phyloP scores from a whole-genome alignment of 768 basidiomycete species.

The Zangia roseola region DNA sequence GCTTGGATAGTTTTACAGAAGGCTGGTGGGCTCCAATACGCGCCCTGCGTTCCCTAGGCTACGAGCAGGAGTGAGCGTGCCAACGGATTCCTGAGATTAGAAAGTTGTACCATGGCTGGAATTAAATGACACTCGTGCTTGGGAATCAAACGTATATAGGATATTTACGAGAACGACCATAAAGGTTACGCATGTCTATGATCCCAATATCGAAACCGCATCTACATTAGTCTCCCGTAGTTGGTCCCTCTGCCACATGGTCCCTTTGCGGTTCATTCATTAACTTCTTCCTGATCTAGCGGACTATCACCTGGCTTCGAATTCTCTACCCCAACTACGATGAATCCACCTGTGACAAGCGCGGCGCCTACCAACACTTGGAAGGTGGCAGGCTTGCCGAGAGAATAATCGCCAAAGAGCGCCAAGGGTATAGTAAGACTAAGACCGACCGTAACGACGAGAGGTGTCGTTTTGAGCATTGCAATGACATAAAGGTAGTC shows the following conservation, averaged over 20 bases:
- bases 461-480: conserved; percentile 95
- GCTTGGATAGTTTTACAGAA: conserved; percentile 49
- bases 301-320: conserved; percentile 30
- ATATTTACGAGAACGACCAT: too few relatives aligned
- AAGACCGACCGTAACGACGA: conserved; percentile 92
- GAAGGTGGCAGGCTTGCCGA: conserved; percentile 53
- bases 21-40: conserved; percentile 49
- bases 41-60: conserved; percentile 38
- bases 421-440: conserved; percentile 93
- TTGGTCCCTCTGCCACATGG: too few relatives aligned
- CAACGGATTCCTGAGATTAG: neutral
- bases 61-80: conserved; percentile 18
- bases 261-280: too few relatives aligned
- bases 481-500: conserved; percentile 87
- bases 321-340: conserved; percentile 63
- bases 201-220: too few relatives aligned
- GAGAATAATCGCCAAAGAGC: conserved; percentile 73
- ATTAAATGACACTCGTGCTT: too few relatives aligned
- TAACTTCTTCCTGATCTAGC: neutral
- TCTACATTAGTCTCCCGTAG: too few relatives aligned
- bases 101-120: conserved; percentile 26
- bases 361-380: conserved; percentile 75
- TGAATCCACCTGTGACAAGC: conserved; percentile 75
- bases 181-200: too few relatives aligned
- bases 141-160: too few relatives aligned